These are phyloP conservation scores for Sarocladiaceae sp. DNA, from an alignment of 2,329 filamentous ascomycete species.

Conservation along the genomic window DNA sequence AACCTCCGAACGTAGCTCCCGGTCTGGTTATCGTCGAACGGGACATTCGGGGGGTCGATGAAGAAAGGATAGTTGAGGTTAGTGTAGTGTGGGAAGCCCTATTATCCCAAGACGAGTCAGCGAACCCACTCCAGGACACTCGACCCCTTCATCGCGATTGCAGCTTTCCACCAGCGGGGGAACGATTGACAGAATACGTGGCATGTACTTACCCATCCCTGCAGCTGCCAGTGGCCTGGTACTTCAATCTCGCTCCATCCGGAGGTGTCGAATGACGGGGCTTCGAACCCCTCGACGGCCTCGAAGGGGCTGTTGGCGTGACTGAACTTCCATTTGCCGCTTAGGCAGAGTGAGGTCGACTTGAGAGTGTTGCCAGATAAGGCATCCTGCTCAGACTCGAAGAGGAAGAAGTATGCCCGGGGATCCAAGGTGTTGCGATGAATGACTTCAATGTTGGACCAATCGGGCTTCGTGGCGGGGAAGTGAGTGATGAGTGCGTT, in stretches of 20 bases:
- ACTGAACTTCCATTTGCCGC: conserved; percentile 33
- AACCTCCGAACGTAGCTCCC: conserved; percentile 61
- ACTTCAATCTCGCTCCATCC: conserved; percentile 53
- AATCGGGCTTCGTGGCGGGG: conserved; percentile 39
- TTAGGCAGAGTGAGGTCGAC: conserved; percentile 33
- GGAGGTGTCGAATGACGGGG: conserved; percentile 8
- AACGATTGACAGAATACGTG: neutral
- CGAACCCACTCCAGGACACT: neutral
- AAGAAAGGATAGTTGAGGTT: conserved; percentile 66
- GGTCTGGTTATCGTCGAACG: conserved; percentile 54
- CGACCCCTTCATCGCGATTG: neutral
- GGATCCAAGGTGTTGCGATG: conserved; percentile 54
- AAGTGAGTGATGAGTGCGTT: conserved; percentile 11
- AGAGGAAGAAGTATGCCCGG: conserved; percentile 52
- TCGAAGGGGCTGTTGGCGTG: conserved; percentile 32
- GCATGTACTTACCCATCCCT: conserved; percentile 42
- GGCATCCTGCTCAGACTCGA: conserved; percentile 42
- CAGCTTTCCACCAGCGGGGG: too few species aligned
- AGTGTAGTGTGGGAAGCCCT: conserved; percentile 58
- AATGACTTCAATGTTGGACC: conserved; percentile 55
- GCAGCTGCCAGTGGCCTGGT: conserved; percentile 63
- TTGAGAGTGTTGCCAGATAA: conserved; percentile 33
- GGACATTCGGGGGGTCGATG: conserved; percentile 61
- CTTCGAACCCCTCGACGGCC: conserved; percentile 14
- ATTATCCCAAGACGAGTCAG: neutral